Evolutionary conservation across 345 rosid species (phyloP).

Genomic region (Punica granatum): DNA sequence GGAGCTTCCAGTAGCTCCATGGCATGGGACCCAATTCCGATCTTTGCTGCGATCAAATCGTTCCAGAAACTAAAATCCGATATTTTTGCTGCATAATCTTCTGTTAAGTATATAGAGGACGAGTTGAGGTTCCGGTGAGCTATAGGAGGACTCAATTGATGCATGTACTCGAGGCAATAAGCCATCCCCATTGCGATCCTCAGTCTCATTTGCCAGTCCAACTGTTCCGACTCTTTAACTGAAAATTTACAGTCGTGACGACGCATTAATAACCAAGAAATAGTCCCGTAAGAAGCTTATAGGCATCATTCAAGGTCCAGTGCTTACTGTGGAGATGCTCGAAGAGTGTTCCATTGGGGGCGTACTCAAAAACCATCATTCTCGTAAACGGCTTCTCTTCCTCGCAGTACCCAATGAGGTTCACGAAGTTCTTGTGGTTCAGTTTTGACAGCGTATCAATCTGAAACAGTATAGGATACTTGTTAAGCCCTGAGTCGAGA

Average conservation of each 20-base stretch:
- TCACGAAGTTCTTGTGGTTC: constrained; percentile 90
- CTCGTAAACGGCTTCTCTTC: constrained; percentile 75
- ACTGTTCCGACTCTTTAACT: constrained; percentile 81
- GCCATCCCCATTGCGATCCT: constrained; percentile 84
- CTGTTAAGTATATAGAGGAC: constrained; percentile 63
- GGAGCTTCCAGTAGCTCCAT: constrained; percentile 37
- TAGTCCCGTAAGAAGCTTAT: no score
- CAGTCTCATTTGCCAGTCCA: constrained; percentile 77
- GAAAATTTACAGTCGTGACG: constrained; percentile 21
- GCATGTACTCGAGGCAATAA: constrained; percentile 91
- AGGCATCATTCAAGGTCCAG: not conserved
- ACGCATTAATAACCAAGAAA: not conserved
- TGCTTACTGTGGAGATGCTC: constrained; percentile 87
- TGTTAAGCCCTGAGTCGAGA: not conserved
- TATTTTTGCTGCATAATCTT: constrained; percentile 94
- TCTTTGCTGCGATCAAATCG: constrained; percentile 33
- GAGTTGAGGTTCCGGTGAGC: constrained; percentile 53
- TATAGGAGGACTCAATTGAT: constrained; percentile 67
- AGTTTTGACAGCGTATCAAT: constrained; percentile 64
- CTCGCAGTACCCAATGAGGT: constrained; percentile 79
- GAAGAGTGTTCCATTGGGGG: constrained; percentile 90
- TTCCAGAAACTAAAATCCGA: constrained; percentile 64
- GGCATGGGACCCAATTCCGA: constrained; percentile 22
- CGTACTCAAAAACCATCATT: constrained; percentile 93
- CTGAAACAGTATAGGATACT: constrained; percentile 34